Conservation (phyloP, 192 early-diverging fungal genomes). For the Coemansia furcata region DNA sequence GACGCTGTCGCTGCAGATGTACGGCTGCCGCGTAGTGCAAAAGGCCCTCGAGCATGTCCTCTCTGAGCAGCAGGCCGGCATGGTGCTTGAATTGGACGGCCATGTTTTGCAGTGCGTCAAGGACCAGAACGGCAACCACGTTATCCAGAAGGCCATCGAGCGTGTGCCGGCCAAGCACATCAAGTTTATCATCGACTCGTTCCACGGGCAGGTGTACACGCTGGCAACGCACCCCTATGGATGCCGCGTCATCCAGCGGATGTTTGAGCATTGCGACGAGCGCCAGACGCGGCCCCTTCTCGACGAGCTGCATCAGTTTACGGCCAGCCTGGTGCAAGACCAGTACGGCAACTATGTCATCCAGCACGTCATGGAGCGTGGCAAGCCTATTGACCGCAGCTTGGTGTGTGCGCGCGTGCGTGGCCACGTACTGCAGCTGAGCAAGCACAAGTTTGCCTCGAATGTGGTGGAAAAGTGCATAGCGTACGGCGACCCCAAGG, state of each 20-base stretch:
- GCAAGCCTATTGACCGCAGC: slow-evolving; percentile 82
- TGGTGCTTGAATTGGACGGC: slow-evolving; percentile 91
- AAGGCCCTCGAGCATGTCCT: slow-evolving; percentile 96
- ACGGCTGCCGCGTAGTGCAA: slow-evolving; percentile 98
- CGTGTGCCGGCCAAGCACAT: slow-evolving; percentile 91
- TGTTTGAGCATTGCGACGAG: slow-evolving; percentile 99
- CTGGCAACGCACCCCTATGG: slow-evolving; percentile 98
- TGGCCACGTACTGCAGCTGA: slow-evolving; percentile 88
- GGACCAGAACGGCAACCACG: slow-evolving; percentile 99
- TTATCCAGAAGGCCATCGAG: slow-evolving; percentile 99
- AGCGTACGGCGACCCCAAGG: slow-evolving; percentile 80
- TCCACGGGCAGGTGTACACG: slow-evolving; percentile 94
- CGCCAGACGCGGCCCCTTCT: slow-evolving; percentile 78
- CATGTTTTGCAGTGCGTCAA: slow-evolving; percentile 98
- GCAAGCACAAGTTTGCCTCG: slow-evolving; percentile 99
- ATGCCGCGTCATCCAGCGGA: slow-evolving; percentile 97
- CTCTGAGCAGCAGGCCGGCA: slow-evolving; percentile 83
- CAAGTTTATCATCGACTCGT: slow-evolving; percentile 95
- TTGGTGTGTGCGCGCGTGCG: slow-evolving; percentile 86
- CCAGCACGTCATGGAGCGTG: slow-evolving; percentile 96
- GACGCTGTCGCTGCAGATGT: slow-evolving; percentile 96
- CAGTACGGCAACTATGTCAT: slow-evolving; percentile 99
- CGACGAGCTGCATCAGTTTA: slow-evolving; percentile 93
- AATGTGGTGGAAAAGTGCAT: slow-evolving; percentile 99
- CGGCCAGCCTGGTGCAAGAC: slow-evolving; percentile 90